These are phyloP conservation scores for Pochonia chlamydosporia DNA, from an alignment of 2,329 filamentous ascomycete genomes.

Conservation along the genomic window DNA sequence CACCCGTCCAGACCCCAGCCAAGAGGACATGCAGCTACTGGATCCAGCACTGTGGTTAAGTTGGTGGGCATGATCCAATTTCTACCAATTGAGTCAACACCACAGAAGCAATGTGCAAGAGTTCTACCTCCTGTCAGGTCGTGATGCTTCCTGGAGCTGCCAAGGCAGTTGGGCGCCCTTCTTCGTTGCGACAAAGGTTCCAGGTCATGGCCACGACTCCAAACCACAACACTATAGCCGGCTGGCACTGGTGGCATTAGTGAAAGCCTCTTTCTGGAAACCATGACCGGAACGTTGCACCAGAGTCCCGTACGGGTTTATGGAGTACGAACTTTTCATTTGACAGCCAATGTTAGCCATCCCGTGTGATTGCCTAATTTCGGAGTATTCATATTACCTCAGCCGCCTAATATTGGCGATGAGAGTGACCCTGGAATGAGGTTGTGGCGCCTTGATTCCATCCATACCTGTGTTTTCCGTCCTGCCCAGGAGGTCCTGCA, in stretches of 20 bases:
- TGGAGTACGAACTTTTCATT: not conserved
- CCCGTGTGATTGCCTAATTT: not conserved
- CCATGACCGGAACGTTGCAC: not conserved
- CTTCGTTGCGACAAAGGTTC: not conserved
- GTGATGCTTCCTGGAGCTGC: not conserved
- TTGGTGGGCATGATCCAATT: conserved; percentile 1
- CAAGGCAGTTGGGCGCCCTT: too few species aligned
- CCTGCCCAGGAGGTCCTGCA: not conserved
- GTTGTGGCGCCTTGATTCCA: not conserved
- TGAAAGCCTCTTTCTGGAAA: not conserved
- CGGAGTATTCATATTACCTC: conserved; percentile 2
- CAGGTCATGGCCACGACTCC: not conserved
- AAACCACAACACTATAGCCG: not conserved
- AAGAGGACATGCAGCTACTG: conserved; percentile 2
- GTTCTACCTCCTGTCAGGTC: not conserved
- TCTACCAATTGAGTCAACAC: not conserved
- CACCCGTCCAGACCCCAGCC: conserved; percentile 3
- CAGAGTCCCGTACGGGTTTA: not conserved
- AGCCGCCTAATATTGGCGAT: not conserved
- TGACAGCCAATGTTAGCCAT: not conserved
- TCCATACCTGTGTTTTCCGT: too few species aligned
- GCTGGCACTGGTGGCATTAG: not conserved
- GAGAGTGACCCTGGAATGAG: not conserved
- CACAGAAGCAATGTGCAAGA: too few species aligned
- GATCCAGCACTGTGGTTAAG: conserved; percentile 10